Conservation (phyloP, 1,139 yeast species). For the Pichia sp. region DNA sequence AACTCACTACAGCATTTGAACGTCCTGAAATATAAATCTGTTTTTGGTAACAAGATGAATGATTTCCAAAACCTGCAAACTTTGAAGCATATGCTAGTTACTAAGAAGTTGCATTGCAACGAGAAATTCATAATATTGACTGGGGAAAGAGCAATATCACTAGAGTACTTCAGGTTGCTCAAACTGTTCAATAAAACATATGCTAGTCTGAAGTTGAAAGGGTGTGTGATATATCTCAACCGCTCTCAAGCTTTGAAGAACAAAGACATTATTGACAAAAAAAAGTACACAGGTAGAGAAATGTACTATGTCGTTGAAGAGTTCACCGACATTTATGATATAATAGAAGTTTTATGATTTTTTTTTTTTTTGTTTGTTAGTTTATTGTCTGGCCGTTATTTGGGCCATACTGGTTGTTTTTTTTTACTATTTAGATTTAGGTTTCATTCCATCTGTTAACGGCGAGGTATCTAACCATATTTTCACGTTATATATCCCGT, state of each 20-base stretch:
- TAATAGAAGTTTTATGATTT: slow-evolving; percentile 17
- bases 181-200: slow-evolving; percentile 17
- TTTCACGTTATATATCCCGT: not conserved
- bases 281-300: slow-evolving; percentile 16
- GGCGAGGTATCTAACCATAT: no score
- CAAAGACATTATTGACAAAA: slow-evolving; percentile 6
- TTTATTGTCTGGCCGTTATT: no score
- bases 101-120: slow-evolving; percentile 11
- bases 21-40: slow-evolving; percentile 18
- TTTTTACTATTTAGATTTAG: no score
- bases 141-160: slow-evolving; percentile 20
- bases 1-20: slow-evolving; percentile 7
- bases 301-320: slow-evolving; percentile 22
- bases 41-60: slow-evolving; percentile 21
- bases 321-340: slow-evolving; percentile 22
- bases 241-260: slow-evolving; percentile 2
- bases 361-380: not conserved
- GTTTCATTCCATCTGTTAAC: not conserved
- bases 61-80: slow-evolving; percentile 21
- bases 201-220: slow-evolving; percentile 13
- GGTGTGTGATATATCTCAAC: slow-evolving; percentile 22
- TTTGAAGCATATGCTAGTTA: slow-evolving; percentile 10
- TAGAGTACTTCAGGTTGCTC: slow-evolving; percentile 23
- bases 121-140: slow-evolving; percentile 22
- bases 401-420: not conserved